These are phyloP conservation scores for Linnemannia hyalina DNA, from an alignment of 192 early-diverging fungal species.

Conservation along the genomic window DNA sequence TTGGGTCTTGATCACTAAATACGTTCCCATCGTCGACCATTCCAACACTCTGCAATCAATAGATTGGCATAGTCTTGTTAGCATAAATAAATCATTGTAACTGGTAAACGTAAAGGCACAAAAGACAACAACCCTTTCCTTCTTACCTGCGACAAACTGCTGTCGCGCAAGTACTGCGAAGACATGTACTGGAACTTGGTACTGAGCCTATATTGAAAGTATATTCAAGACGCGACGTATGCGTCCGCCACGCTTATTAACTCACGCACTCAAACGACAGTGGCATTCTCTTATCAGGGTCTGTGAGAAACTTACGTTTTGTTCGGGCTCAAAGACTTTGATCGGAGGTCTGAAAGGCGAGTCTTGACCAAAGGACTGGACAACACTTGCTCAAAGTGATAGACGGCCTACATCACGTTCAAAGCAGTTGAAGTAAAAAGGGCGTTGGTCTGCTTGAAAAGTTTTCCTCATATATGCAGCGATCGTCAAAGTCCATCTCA, in stretches of 20 bases:
- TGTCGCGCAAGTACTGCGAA: conserved; percentile 70
- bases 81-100: too few relatives aligned
- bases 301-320: conserved; percentile 26
- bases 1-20: conserved; percentile 8
- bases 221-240: not conserved
- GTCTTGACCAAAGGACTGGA: conserved; percentile 33
- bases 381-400: conserved; percentile 43
- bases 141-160: conserved; percentile 70
- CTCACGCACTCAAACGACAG: not conserved
- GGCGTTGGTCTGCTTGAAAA: not conserved
- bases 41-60: conserved; percentile 35
- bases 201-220: conserved; percentile 12
- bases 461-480: not conserved
- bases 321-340: conserved; percentile 37
- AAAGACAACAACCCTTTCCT: not conserved
- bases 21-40: conserved; percentile 25
- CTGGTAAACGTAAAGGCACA: not conserved
- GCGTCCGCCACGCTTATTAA: not conserved
- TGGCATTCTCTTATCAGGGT: not conserved
- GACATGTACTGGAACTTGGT: conserved; percentile 62
- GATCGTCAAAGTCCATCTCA: not conserved
- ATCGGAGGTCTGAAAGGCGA: conserved; percentile 38
- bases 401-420: conserved; percentile 15
- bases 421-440: not conserved
- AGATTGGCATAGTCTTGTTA: not conserved